Percentiles rank a stretch among this genome's conserved stretches.
These are phyloP conservation scores for Mycocentrospora acerina DNA, from an alignment of 2,329 filamentous ascomycete genomes.

Conservation along the genomic window DNA sequence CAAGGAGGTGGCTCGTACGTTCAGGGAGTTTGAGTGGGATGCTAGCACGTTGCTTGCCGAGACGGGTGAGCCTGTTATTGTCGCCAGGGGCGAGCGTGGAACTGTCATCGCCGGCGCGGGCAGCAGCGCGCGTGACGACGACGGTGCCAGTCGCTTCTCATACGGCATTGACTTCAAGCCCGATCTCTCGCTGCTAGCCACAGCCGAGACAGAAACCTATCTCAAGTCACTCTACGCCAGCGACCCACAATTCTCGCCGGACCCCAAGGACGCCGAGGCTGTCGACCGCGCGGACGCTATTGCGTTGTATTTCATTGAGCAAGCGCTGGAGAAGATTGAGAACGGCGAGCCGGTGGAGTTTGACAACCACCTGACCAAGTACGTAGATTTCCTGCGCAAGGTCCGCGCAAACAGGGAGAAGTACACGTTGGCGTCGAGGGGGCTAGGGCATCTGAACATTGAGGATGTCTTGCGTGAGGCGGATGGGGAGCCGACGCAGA, in stretches of 20 bases:
- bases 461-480: conserved; percentile 8
- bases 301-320: conserved; percentile 8
- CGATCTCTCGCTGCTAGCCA: conserved; percentile 3
- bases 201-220: conserved; percentile 5
- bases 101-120: conserved; percentile 7
- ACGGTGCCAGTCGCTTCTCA: conserved; percentile 8
- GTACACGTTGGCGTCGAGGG: conserved; percentile 6
- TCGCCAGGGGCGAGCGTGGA: conserved; percentile 6
- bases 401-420: conserved; percentile 8
- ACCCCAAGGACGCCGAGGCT: conserved; percentile 8
- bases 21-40: conserved; percentile 10
- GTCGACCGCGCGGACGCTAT: conserved; percentile 7
- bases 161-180: conserved; percentile 11
- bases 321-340: conserved; percentile 7
- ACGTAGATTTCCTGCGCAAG: conserved; percentile 8
- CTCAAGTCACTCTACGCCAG: conserved; percentile 4
- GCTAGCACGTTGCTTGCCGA: conserved; percentile 9
- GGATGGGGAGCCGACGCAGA: conserved; percentile 7
- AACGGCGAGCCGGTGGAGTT: conserved; percentile 3
- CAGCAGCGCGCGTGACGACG: conserved; percentile 5
- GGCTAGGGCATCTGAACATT: conserved; percentile 5
- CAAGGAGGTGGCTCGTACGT: conserved; percentile 5
- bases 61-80: conserved; percentile 6
- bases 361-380: conserved; percentile 9
- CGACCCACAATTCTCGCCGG: conserved; percentile 6